Conservation (phyloP, 108 stramenopile species). For the Cylindrotheca closterium region DNA sequence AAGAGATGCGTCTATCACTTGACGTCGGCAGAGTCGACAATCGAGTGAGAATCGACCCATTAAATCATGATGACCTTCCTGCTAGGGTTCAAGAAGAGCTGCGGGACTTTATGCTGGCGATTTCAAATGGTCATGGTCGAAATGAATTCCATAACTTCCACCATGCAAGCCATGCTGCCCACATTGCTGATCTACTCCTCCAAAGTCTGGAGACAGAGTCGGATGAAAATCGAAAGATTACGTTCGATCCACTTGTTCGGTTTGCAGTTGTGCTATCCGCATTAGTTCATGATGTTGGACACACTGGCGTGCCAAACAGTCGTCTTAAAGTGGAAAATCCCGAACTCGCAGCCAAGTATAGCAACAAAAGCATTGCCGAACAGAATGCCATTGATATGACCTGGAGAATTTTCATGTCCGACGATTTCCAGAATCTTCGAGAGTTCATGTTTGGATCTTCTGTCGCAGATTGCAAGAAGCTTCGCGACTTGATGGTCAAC, state of each 20-base stretch:
- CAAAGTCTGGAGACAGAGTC: not conserved
- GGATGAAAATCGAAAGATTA: not conserved
- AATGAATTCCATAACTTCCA: conserved; percentile 1
- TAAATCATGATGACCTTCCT: not conserved
- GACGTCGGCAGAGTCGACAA: not conserved
- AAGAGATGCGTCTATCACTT: not conserved
- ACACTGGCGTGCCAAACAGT: conserved; percentile 35
- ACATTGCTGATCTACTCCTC: not conserved
- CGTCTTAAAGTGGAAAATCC: conserved; percentile 30
- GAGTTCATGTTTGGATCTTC: conserved; percentile 9
- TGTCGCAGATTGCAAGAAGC: conserved; percentile 12
- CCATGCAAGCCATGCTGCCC: conserved; percentile 1
- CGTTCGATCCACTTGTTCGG: conserved; percentile 37
- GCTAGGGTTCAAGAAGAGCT: conserved; percentile 9
- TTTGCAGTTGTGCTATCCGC: conserved; percentile 60
- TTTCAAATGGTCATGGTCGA: not conserved
- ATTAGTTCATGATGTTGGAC: conserved; percentile 58
- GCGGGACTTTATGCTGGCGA: conserved; percentile 10
- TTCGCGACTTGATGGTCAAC: conserved; percentile 35
- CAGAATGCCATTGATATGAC: conserved; percentile 33
- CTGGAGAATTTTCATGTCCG: conserved; percentile 32
- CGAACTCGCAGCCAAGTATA: conserved; percentile 39
- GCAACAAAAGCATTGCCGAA: conserved; percentile 29
- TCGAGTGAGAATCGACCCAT: not conserved
- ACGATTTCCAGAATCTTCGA: conserved; percentile 20